A percentile compares a stretch with the other conserved stretches of the same genome.
Evolutionary conservation across 1,284 basidiomycete species (phyloP).

Genomic region (Sanghuangporus weigelae): DNA sequence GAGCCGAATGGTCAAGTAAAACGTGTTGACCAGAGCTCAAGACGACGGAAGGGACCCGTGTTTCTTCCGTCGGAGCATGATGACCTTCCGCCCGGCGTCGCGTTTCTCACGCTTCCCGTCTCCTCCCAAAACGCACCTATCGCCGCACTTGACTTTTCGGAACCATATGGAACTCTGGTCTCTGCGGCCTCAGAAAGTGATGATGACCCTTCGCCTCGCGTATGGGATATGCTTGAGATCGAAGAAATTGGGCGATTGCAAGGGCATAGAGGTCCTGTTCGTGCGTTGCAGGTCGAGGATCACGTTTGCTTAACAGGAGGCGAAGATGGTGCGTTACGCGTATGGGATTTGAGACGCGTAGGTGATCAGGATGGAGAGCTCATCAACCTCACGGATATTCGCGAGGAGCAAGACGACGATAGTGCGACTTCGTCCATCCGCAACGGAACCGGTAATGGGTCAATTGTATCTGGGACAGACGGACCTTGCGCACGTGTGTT

Average conservation of each 20-base stretch:
- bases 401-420: slow-evolving; percentile 60
- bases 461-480: slow-evolving; percentile 25
- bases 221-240: slow-evolving; percentile 87
- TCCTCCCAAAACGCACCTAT: slow-evolving; percentile 69
- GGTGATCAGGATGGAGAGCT: slow-evolving; percentile 58
- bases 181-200: slow-evolving; percentile 63
- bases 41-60: slow-evolving; percentile 82
- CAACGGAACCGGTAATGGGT: slow-evolving; percentile 26
- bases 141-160: slow-evolving; percentile 90
- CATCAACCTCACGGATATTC: slow-evolving; percentile 46
- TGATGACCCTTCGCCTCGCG: slow-evolving; percentile 69
- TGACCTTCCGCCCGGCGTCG: slow-evolving; percentile 88
- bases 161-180: slow-evolving; percentile 93
- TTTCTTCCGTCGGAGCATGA: slow-evolving; percentile 98
- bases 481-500: slow-evolving; percentile 69
- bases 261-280: slow-evolving; percentile 35
- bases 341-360: slow-evolving; percentile 86
- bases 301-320: slow-evolving; percentile 89
- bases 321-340: slow-evolving; percentile 75
- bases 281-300: slow-evolving; percentile 95
- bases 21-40: slow-evolving; percentile 56
- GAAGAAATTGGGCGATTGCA: slow-evolving; percentile 58
- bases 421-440: slow-evolving; percentile 35
- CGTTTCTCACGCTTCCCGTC: slow-evolving; percentile 78
- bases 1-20: slow-evolving; percentile 34